Evolutionary conservation across 106 monocot species (phyloP).

Genomic region (Acorus calamus): DNA sequence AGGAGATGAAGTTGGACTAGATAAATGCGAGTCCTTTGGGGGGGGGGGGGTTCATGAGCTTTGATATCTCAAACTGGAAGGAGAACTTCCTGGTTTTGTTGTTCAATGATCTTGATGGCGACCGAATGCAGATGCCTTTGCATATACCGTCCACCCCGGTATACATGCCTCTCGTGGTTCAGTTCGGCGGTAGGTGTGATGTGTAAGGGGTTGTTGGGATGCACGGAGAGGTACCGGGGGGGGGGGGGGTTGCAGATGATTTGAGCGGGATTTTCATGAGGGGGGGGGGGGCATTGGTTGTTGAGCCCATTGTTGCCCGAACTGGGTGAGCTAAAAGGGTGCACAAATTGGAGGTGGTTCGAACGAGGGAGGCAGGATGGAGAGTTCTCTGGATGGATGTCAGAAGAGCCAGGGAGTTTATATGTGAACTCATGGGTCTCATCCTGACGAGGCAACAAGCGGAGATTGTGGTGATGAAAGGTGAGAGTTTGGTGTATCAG

Average conservation of each 20-base stretch:
- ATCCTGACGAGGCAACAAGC: constrained; percentile 62
- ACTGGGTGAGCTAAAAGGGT: constrained; percentile 81
- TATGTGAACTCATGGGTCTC: constrained; percentile 78
- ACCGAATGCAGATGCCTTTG: constrained; percentile 56
- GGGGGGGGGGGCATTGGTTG: constrained; percentile 77
- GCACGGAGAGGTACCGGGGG: constrained; percentile 57
- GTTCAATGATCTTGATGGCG: constrained; percentile 80
- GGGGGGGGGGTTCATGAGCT: constrained; percentile 45
- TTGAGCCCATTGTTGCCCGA: constrained; percentile 77
- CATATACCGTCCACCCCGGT: constrained; percentile 52
- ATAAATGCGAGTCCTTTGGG: constrained; percentile 34
- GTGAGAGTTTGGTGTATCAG: constrained; percentile 63
- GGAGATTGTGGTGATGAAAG: constrained; percentile 35
- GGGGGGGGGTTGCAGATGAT: constrained; percentile 81
- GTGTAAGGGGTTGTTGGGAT: constrained; percentile 35
- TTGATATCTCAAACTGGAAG: constrained; percentile 65
- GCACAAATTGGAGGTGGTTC: constrained; percentile 62
- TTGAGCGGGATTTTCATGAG: constrained; percentile 42
- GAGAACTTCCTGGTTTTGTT: constrained; percentile 54
- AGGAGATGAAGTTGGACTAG: constrained; percentile 46
- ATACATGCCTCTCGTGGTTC: constrained; percentile 22
- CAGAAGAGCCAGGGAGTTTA: constrained; percentile 75
- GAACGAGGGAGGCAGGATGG: constrained; percentile 85
- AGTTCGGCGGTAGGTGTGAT: constrained; percentile 59
- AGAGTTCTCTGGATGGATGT: constrained; percentile 88